phyloP scores from a whole-genome alignment of 176 grass and related monocot genomes.

The Carex littledalei region DNA sequence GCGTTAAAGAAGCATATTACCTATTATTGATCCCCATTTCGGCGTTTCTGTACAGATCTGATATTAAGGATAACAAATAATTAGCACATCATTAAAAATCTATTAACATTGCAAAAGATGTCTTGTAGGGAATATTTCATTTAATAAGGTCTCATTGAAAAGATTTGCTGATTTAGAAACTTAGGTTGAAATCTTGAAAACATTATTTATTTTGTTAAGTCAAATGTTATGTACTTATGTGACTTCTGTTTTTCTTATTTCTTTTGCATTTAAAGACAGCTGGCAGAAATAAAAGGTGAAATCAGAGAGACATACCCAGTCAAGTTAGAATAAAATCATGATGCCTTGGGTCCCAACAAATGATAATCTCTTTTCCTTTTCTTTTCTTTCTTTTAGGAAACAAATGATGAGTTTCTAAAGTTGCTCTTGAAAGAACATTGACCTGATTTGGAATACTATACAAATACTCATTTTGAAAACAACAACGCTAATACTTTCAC shows the following conservation, averaged over 20 bases:
- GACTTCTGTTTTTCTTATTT: background rate
- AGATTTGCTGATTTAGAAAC: background rate
- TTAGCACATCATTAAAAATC: background rate
- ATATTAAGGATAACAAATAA: background rate
- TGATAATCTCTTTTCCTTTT: background rate
- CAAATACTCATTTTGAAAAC: background rate
- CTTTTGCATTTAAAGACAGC: background rate
- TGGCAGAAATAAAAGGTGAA: background rate
- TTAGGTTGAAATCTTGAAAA: background rate
- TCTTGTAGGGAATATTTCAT: background rate
- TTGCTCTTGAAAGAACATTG: background rate
- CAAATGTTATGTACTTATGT: too few relatives aligned
- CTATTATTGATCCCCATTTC: background rate
- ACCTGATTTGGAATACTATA: background rate
- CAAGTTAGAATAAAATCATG: slow-evolving; percentile 11
- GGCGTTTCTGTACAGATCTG: background rate
- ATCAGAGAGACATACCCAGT: background rate
- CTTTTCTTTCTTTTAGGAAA: background rate
- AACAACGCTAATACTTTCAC: background rate
- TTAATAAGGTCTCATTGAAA: background rate
- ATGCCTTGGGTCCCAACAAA: slow-evolving; percentile 1
- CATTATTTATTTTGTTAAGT: background rate
- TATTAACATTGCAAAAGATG: background rate
- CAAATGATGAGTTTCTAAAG: background rate
- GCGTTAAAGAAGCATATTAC: background rate